Base-by-base conservation (phyloP, 2,329 filamentous ascomycete genomes). In the Penicillium sp. region DNA sequence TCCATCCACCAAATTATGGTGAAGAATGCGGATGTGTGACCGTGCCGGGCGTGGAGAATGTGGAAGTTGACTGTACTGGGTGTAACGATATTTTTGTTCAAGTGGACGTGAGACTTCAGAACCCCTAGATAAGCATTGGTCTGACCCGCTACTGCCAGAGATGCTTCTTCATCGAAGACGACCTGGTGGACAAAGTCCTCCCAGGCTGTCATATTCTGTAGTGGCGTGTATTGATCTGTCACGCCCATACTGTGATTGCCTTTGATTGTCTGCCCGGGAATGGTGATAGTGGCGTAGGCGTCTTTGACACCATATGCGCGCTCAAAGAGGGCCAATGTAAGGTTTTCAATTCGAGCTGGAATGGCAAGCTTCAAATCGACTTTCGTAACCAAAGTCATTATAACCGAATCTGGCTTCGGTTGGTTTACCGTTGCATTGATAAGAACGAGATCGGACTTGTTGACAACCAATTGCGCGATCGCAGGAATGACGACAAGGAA, bases 401-500 rank as follows among this genome's bases (percentile, higher is more conserved):
- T 50, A 16, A 66, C 60, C 11, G 63, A 62, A 9, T 67, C 61
- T 3, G 63, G 55, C 14, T 59, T 60, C 16, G 65, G 65, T 10
- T 62, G 47, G 48, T 61, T 52, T 10, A 68, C 58, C 10, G 55
- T 31, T 10, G 60, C 63, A 16, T 62, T 59, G 39, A 64, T 54
- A 11, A 82, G 65, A 1, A 77, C 74, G 11, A 82, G 66, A 7
- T 70, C 61, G 26, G 80, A 76, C 21, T 72, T 62, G 27, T 77
- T 71, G 54, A 82, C 73, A 21, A 82, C 77, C 27, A 68, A 63
- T 58, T 80, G 78, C 1, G 79, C 74, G 31, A 81, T 75, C n/a
- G 74, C 74, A 1, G 80, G 80, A 27, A 82, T 72, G 8, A 78
- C 76, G 19, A 80, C 72, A 21, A 74, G 68, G 68, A 82, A 82